A percentile compares a stretch with the other conserved stretches of the same genome.
These are phyloP conservation scores for Sarocladiaceae sp. DNA, from an alignment of 2,329 filamentous ascomycete species.

Conservation along the genomic window DNA sequence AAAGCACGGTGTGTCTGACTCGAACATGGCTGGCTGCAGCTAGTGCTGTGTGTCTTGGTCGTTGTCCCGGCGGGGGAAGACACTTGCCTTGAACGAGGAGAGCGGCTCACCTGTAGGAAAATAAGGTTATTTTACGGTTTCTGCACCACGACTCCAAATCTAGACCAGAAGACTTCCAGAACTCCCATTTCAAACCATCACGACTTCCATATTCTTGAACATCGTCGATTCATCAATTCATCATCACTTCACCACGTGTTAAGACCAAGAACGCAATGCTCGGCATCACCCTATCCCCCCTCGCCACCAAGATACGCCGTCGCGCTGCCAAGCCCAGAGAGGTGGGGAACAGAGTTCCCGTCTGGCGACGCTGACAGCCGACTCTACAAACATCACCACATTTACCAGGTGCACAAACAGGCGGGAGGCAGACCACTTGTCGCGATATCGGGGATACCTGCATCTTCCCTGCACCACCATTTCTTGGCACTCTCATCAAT, in stretches of 20 bases:
- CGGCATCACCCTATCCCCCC: neutral
- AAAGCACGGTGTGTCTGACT: neutral
- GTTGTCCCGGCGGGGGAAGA: neutral
- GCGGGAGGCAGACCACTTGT: too few species aligned
- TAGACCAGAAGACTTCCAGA: too few species aligned
- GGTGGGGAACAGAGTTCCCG: neutral
- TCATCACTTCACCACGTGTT: neutral
- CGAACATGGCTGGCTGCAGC: too few species aligned
- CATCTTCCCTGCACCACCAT: too few species aligned
- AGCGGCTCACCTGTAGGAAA: neutral
- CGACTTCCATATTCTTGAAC: too few species aligned
- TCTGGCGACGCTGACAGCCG: neutral
- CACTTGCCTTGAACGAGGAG: neutral
- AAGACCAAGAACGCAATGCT: neutral
- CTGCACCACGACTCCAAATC: neutral
- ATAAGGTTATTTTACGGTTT: conserved; percentile 7
- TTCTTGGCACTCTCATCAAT: too few species aligned
- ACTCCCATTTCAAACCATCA: too few species aligned
- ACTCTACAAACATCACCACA: neutral
- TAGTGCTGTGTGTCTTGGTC: neutral
- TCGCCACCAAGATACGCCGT: conserved; percentile 6
- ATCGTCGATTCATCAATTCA: neutral
- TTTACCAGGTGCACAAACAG: too few species aligned
- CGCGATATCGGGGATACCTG: too few species aligned
- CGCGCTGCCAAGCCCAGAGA: neutral